Conservation (phyloP, 768 basidiomycete species). For the Tulasnella sp. region DNA sequence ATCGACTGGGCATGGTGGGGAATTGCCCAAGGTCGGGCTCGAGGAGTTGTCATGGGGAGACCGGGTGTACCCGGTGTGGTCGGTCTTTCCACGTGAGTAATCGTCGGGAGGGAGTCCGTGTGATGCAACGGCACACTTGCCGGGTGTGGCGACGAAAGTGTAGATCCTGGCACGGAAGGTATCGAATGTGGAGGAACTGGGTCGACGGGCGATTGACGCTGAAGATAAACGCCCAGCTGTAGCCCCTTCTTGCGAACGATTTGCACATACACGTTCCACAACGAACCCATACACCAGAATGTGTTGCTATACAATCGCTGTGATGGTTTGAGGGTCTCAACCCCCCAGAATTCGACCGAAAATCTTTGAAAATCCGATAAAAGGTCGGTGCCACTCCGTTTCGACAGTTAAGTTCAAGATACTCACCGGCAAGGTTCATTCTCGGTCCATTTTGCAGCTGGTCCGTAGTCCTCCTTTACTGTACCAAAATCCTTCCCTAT, state of each 20-base stretch:
- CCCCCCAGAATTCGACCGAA: conserved; percentile 86
- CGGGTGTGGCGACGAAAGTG: neutral
- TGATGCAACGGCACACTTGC: neutral
- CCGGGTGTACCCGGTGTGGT: conserved; percentile 12
- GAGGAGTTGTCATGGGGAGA: neutral
- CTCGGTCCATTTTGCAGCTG: conserved; percentile 33
- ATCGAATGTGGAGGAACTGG: conserved; percentile 63
- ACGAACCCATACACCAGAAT: conserved; percentile 82
- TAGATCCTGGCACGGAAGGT: conserved; percentile 47
- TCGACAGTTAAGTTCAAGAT: neutral
- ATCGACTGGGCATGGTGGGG: conserved; percentile 22
- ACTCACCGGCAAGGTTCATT: conserved; percentile 59
- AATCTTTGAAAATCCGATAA: conserved; percentile 35
- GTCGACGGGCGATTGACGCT: conserved; percentile 73
- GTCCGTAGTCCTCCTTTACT: conserved; percentile 6
- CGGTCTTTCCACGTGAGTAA: conserved; percentile 14
- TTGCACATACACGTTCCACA: conserved; percentile 88
- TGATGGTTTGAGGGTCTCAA: conserved; percentile 78
- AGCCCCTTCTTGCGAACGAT: conserved; percentile 73
- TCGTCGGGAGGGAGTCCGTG: neutral
- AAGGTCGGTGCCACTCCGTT: conserved; percentile 1
- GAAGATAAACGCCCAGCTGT: conserved; percentile 85
- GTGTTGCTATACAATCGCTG: conserved; percentile 77
- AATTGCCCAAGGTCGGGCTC: conserved; percentile 25
- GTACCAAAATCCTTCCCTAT: conserved; percentile 30